These are phyloP conservation scores for Chytridium lagenaria DNA, from an alignment of 371 early-diverging fungal species.

Conservation along the genomic window DNA sequence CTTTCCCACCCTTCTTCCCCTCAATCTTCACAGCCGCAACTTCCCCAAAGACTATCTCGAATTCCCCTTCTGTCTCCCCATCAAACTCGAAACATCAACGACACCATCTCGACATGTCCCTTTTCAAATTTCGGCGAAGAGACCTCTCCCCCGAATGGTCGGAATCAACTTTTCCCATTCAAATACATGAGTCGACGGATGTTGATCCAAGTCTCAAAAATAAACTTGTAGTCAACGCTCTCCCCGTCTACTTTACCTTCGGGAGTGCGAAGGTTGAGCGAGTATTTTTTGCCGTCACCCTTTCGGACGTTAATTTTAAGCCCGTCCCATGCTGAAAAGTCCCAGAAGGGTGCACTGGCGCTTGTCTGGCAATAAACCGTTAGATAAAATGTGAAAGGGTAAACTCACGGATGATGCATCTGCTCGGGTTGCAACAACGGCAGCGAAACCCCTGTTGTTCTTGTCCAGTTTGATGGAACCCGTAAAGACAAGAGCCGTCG, in stretches of 20 bases:
- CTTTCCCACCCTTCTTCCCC: background rate
- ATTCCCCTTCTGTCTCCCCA: background rate
- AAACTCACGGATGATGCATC: slow-evolving; percentile 1
- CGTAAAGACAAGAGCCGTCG: slow-evolving; percentile 3
- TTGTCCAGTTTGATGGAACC: background rate
- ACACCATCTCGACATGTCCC: background rate
- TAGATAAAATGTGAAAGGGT: background rate
- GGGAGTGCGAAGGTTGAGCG: slow-evolving; percentile 11
- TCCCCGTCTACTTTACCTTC: background rate
- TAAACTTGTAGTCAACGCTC: slow-evolving; percentile 8
- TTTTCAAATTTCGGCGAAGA: background rate
- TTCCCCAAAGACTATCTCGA: slow-evolving; percentile 3
- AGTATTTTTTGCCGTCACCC: slow-evolving; percentile 13
- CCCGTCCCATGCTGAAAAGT: slow-evolving; percentile 11
- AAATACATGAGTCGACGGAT: background rate
- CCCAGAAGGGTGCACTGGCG: slow-evolving; percentile 14
- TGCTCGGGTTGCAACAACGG: background rate
- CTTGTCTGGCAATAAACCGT: background rate
- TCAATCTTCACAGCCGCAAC: background rate
- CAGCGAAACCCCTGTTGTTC: slow-evolving; percentile 3
- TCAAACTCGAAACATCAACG: slow-evolving; percentile 10
- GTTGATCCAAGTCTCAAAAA: background rate
- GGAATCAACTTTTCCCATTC: background rate
- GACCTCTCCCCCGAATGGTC: background rate
- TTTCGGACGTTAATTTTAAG: background rate